These are phyloP conservation scores for Malassezia dermatis DNA, from an alignment of 1,284 basidiomycete genomes.

Conservation along the genomic window DNA sequence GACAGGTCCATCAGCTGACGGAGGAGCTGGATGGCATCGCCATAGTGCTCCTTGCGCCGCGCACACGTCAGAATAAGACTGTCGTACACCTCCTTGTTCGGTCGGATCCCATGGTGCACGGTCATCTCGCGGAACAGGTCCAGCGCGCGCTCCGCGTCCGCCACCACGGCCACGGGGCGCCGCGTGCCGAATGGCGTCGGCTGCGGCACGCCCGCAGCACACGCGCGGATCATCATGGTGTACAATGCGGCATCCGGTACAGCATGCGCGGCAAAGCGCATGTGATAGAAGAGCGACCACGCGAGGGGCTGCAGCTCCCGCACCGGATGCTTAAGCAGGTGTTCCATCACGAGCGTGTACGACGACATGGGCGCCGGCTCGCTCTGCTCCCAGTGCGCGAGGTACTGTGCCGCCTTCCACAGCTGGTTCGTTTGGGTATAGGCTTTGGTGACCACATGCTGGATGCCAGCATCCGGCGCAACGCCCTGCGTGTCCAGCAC, in stretches of 20 bases:
- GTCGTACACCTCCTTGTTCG: constrained; percentile 65
- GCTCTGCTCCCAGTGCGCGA: constrained; percentile 19
- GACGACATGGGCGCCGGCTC: constrained; percentile 32
- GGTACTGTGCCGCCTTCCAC: constrained; percentile 22
- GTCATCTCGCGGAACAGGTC: constrained; percentile 89
- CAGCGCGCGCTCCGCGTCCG: constrained; percentile 78
- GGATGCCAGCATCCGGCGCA: constrained; percentile 21
- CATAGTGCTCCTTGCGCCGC: constrained; percentile 42
- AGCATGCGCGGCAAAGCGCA: constrained; percentile 86
- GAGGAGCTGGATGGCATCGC: constrained; percentile 52
- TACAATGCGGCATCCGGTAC: constrained; percentile 66
- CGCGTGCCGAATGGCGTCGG: constrained; percentile 17
- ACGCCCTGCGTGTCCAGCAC: constrained; percentile 19
- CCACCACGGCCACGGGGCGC: constrained; percentile 22
- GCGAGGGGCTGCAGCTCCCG: constrained; percentile 23
- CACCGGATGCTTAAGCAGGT: constrained; percentile 20
- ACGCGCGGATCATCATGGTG: constrained; percentile 76
- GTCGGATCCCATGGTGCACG: constrained; percentile 57
- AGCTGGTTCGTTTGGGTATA: constrained; percentile 20
- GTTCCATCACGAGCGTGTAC: constrained; percentile 36
- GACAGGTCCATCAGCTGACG: constrained; percentile 56
- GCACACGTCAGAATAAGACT: constrained; percentile 67
- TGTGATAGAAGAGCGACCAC: constrained; percentile 88
- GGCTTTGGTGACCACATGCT: constrained; percentile 35
- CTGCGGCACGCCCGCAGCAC: constrained; percentile 55